Evolutionary conservation across 139 green algal species (phyloP), one percentile per base, ranked within the genome.

Genomic region (Ettlia oleoabundans): DNA sequence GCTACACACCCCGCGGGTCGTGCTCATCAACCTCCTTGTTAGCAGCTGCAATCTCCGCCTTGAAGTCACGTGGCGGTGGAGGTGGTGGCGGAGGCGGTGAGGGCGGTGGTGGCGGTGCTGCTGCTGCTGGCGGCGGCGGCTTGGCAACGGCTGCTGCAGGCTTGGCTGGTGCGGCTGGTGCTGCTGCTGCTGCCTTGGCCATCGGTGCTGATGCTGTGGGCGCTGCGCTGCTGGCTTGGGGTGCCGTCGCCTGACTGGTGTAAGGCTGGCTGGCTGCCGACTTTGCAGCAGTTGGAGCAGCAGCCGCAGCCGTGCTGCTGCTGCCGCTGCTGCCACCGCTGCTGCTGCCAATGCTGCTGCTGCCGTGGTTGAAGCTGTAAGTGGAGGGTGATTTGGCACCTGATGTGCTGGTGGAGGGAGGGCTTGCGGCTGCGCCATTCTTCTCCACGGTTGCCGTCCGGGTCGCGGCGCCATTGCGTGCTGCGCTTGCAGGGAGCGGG

Each of bases 1-100:
- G 5, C 5, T 35, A 47, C 75, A 53, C 75, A 81, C 75, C 55
- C 15, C n/a, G 3, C 2, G 75, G 75, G 30, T 63, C 58, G n/a
- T 81, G 75, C 61, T 72, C 61, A 38, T 69, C 30, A 13, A 43
- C 40, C 41, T 81, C 61, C 61, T 47, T 71, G 28, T 33, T 58
- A 1, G 75, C 75, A 5, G 38, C 61, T 6, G 40, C 75, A 9
- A 62, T 62, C 58, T 63, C 67, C 19, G 40, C 40, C 6, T 41
- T 35, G 38, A 35, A 81, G 66, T 37, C 67, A 24, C 47, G 41
- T 28, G 41, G 37, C 61, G 52, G 42, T 28, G 42, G 47, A n/a
- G n/a, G n/a, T n/a, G n/a, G n/a, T n/a, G n/a, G 76, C 26, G 76
- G 42, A 32, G 47, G 42, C 1, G 52, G 26, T 19, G 63, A 47